phyloP scores from a whole-genome alignment of 176 grass and related monocot genomes.

The Oryza nivara region DNA sequence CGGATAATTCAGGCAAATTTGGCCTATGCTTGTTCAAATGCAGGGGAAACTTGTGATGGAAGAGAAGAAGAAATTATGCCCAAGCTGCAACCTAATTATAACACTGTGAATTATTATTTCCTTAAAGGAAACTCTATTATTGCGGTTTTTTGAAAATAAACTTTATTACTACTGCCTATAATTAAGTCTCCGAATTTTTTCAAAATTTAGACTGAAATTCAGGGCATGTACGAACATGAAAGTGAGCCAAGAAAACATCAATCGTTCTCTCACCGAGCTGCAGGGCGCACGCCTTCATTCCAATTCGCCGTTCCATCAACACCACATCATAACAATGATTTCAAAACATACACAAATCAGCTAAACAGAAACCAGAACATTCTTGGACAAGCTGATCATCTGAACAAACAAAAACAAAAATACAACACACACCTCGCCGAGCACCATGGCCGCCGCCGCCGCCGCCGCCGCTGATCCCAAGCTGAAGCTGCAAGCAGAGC shows the following conservation, averaged over 20 bases:
- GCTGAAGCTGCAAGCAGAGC: not conserved
- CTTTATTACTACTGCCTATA: not conserved
- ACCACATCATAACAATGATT: not conserved
- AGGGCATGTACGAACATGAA: not conserved
- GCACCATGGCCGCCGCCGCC: constrained; percentile 18
- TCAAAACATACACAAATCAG: not conserved
- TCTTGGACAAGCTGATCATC: not conserved
- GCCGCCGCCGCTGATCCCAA: not conserved
- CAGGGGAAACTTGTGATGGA: not conserved
- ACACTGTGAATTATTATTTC: not conserved
- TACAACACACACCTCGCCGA: constrained; percentile 7
- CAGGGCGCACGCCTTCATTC: not conserved
- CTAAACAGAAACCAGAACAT: not conserved
- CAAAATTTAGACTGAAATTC: not conserved
- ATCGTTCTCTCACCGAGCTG: constrained; percentile 31
- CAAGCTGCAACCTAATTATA: not conserved
- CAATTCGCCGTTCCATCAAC: constrained; percentile 1
- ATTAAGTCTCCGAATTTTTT: not conserved
- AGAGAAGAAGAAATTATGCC: not conserved
- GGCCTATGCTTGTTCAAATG: not conserved
- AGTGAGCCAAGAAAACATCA: not conserved
- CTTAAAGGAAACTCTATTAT: not conserved
- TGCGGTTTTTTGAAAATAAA: not conserved
- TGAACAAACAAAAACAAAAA: not conserved
- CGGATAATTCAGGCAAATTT: not conserved